phyloP scores from a whole-genome alignment of 129 eudicot genomes.

The Centrapalus pauciflorus region DNA sequence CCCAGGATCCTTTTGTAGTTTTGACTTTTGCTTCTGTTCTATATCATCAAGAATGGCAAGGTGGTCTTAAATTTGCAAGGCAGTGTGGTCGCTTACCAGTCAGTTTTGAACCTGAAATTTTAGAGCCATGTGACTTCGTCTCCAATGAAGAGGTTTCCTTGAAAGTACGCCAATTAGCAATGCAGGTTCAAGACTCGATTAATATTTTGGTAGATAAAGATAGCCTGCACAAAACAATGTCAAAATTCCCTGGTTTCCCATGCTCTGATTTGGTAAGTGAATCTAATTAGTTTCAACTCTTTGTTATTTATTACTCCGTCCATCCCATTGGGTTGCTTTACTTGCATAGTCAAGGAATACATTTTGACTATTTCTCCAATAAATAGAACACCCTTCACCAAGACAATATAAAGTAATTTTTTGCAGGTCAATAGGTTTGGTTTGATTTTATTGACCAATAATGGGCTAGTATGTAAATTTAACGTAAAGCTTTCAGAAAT shows the following conservation, averaged over 20 bases:
- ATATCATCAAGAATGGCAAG: constrained; percentile 59
- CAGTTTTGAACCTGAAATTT: constrained; percentile 58
- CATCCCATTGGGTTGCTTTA: not conserved
- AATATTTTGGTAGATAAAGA: constrained; percentile 36
- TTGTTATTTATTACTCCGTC: not conserved
- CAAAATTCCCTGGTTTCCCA: constrained; percentile 33
- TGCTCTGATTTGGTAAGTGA: constrained; percentile 59
- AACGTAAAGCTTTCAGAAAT: no score
- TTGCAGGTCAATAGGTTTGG: no score
- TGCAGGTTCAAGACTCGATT: constrained; percentile 36
- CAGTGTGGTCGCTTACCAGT: constrained; percentile 28
- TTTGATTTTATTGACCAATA: no score
- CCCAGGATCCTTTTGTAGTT: constrained; percentile 70
- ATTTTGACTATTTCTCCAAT: not conserved
- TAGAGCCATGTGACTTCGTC: constrained; percentile 22
- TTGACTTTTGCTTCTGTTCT: constrained; percentile 72
- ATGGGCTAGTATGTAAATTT: no score
- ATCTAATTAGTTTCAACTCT: constrained; percentile 7
- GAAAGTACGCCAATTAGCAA: constrained; percentile 43
- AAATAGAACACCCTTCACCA: not conserved
- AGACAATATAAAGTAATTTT: not conserved
- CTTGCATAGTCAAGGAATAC: not conserved
- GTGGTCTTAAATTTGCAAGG: constrained; percentile 57
- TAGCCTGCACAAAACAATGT: constrained; percentile 39
- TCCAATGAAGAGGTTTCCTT: constrained; percentile 65